These are phyloP conservation scores for Lactarius hengduanensis DNA, from an alignment of 768 basidiomycete species.

Conservation along the genomic window DNA sequence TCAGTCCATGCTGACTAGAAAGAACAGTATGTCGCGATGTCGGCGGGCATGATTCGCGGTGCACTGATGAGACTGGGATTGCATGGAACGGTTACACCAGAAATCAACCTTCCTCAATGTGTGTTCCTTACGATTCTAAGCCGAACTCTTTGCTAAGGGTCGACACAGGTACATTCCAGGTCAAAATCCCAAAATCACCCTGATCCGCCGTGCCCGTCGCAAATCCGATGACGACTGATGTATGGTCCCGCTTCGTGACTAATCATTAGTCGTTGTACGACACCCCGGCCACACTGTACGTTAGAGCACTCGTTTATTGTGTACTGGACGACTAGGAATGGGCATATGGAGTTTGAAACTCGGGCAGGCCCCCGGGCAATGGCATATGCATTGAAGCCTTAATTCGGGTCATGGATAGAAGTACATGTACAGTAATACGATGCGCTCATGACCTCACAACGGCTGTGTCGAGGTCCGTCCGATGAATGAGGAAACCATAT, in stretches of 20 bases:
- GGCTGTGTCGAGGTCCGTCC: constrained; percentile 9
- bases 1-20: neutral
- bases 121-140: constrained; percentile 30
- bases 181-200: constrained; percentile 69
- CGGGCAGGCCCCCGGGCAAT: too few relatives aligned
- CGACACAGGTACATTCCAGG: constrained; percentile 71
- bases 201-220: constrained; percentile 25
- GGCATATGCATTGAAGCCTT: too few relatives aligned
- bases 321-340: too few relatives aligned
- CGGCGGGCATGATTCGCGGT: constrained; percentile 82
- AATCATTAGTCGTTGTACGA: neutral
- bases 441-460: neutral
- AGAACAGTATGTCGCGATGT: constrained; percentile 72
- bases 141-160: neutral
- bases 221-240: neutral
- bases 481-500: neutral
- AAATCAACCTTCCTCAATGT: constrained; percentile 89
- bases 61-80: constrained; percentile 77
- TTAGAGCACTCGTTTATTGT: neutral
- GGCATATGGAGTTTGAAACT: neutral
- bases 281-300: neutral
- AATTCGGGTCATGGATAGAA: neutral
- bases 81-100: constrained; percentile 70
- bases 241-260: neutral
- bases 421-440: neutral